Evolutionary conservation across 1,139 yeast genomes (phyloP).

Genomic region (Pichia kudriavzevii): DNA sequence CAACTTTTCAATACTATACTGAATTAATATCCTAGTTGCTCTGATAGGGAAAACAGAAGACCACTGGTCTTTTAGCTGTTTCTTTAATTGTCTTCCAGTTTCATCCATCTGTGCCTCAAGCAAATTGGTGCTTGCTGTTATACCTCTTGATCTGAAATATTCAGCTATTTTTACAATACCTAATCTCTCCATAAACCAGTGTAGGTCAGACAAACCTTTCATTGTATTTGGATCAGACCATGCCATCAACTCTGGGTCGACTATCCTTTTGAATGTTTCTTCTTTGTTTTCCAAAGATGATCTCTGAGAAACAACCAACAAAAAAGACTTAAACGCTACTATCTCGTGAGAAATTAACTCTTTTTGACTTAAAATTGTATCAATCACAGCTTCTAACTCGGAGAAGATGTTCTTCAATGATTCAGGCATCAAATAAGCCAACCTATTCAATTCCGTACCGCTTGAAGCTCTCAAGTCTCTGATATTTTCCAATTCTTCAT

Average conservation of each 20-base stretch:
- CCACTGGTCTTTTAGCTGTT: conserved; percentile 83
- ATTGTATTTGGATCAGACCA: conserved; percentile 93
- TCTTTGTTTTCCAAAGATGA: conserved; percentile 61
- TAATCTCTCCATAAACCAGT: conserved; percentile 96
- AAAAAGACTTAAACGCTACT: conserved; percentile 86
- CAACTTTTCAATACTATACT: conserved; percentile 87
- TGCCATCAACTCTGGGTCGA: conserved; percentile 83
- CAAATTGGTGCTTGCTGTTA: conserved; percentile 67
- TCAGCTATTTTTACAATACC: conserved; percentile 92
- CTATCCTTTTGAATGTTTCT: conserved; percentile 74
- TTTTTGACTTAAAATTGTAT: conserved; percentile 57
- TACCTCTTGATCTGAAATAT: conserved; percentile 77
- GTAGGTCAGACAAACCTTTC: conserved; percentile 79
- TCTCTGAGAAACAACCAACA: conserved; percentile 85
- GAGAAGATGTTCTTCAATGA: conserved; percentile 71
- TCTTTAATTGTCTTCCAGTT: conserved; percentile 70
- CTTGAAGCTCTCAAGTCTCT: conserved; percentile 86
- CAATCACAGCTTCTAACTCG: conserved; percentile 76
- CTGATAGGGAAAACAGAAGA: conserved; percentile 89
- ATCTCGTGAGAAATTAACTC: conserved; percentile 85
- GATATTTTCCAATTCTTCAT: conserved; percentile 72
- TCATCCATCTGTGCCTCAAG: conserved; percentile 83
- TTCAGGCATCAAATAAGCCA: conserved; percentile 93
- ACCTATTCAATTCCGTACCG: conserved; percentile 88
- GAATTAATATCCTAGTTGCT: conserved; percentile 90